Conservation (phyloP, 495 filamentous ascomycete genomes). For the Cercophora sp. region DNA sequence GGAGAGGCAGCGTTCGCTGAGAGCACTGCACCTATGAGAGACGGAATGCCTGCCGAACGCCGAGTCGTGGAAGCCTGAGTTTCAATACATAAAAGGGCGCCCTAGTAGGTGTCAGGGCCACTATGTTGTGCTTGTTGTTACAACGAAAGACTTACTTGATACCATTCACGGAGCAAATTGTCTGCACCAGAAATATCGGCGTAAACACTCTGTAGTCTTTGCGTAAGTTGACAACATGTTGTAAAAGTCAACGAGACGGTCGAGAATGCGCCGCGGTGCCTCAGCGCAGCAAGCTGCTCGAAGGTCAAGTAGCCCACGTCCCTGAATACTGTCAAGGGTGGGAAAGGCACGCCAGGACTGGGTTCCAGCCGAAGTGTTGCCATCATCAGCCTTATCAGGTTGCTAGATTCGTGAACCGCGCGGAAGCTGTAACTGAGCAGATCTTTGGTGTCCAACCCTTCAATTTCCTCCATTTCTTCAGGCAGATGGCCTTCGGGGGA, state of each 20-base stretch:
- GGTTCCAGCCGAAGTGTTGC: constrained; percentile 35
- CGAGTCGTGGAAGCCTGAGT: constrained; percentile 77
- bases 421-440: constrained; percentile 90
- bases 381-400: constrained; percentile 56
- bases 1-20: constrained; percentile 47
- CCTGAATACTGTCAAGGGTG: constrained; percentile 43
- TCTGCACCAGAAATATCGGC: constrained; percentile 29
- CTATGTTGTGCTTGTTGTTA: no score
- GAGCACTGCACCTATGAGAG: constrained; percentile 74
- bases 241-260: constrained; percentile 86
- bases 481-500: constrained; percentile 86
- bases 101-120: constrained; percentile 37
- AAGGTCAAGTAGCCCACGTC: constrained; percentile 68
- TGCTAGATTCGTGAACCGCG: constrained; percentile 77
- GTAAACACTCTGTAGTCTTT: constrained; percentile 39
- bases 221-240: constrained; percentile 61
- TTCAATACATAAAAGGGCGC: constrained; percentile 59
- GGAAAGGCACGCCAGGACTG: constrained; percentile 28
- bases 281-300: constrained; percentile 72
- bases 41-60: constrained; percentile 86
- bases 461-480: constrained; percentile 62
- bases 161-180: constrained; percentile 57
- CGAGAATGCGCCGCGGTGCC: constrained; percentile 91
- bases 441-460: constrained; percentile 74
- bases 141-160: constrained; percentile 55